Base-by-base conservation (phyloP, 1,284 basidiomycete species). In the Cerioporus squamosus region DNA sequence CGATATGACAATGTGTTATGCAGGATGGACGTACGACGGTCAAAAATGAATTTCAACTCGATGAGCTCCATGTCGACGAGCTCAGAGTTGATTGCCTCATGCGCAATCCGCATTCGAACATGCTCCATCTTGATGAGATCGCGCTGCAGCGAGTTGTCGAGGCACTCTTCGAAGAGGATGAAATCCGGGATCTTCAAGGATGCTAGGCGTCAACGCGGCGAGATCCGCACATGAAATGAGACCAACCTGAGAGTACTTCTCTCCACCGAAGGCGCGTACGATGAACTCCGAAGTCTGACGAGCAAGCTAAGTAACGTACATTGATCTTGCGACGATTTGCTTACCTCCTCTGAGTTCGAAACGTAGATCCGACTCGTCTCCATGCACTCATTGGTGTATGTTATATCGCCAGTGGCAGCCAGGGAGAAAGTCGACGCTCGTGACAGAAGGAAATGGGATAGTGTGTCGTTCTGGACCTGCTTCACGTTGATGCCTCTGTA, bases 241-340 rank as follows among this genome's bases (percentile, higher is more conserved):
- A 84, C 86, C 74, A 85, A 86, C 88, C 79, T 91, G 91, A 17
- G 89, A 88, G 69, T 93, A 92, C 72, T 90, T 93, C 72, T 94
- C 90, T 14, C 77, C 71, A 14, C 79, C 82, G 72, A 94, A 92
- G 9, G 91, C 90, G 51, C 88, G 84, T 59, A 88, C 83, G 53
- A 93, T 79, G 68, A 87, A 92, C 61, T 94, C 91, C 17, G 88
- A 81, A 2, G 90, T 93, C 91, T 94, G 65, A 55, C 43, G 40
- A 46, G 43, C 29, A 49, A 6, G 38, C 66, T 44, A 62, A 51
- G 14, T 31, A 47, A 49, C 8, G 56, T 10, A 9, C 12, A 31
- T 9, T 23, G 51, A n/a, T 3, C 10, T 4, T 15, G 4, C n/a
- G 8, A 12, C 10, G 18, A 3, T 2, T 17, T 31, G 7, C 55